Evolutionary conservation across 1,284 basidiomycete genomes (phyloP).

Genomic region (Trichosporon sp.): DNA sequence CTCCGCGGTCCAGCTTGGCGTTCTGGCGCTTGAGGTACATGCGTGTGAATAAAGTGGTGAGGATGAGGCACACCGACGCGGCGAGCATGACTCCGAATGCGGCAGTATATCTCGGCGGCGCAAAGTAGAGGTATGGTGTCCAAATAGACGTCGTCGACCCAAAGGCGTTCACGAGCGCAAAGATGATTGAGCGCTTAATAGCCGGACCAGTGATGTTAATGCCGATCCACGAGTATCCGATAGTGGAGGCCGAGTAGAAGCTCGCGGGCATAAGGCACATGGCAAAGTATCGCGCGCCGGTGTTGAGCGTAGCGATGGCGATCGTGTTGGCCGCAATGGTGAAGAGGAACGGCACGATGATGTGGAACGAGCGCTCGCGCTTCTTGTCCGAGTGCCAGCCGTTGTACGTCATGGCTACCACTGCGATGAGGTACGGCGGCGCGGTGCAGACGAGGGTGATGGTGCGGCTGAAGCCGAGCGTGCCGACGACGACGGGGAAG

Average conservation of each 20-base stretch:
- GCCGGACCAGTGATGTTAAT: slow-evolving; percentile 42
- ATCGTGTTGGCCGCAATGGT: slow-evolving; percentile 70
- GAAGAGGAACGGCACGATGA: slow-evolving; percentile 28
- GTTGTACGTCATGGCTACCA: slow-evolving; percentile 34
- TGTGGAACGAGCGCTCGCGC: slow-evolving; percentile 27
- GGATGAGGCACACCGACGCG: slow-evolving; percentile 34
- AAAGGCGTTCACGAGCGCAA: slow-evolving; percentile 46
- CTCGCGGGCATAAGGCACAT: slow-evolving; percentile 31
- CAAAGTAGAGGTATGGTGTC: slow-evolving; percentile 44
- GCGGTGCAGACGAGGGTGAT: slow-evolving; percentile 42
- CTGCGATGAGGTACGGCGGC: slow-evolving; percentile 43
- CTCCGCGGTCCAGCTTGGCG: slow-evolving; percentile 38
- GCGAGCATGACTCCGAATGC: slow-evolving; percentile 41
- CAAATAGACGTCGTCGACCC: slow-evolving; percentile 47
- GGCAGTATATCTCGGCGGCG: not conserved
- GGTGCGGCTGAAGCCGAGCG: slow-evolving; percentile 42
- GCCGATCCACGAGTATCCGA: slow-evolving; percentile 45
- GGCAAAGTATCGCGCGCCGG: slow-evolving; percentile 42
- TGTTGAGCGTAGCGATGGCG: slow-evolving; percentile 52
- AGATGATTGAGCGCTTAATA: slow-evolving; percentile 46
- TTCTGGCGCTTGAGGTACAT: slow-evolving; percentile 42
- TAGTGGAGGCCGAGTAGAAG: slow-evolving; percentile 44
- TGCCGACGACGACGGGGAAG: slow-evolving; percentile 37
- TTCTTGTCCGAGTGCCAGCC: slow-evolving; percentile 42
- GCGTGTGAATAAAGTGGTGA: slow-evolving; percentile 20